Percentiles rank a stretch among this genome's conserved stretches.
These are phyloP conservation scores for Tolypocladium guangdongense DNA, from an alignment of 2,329 filamentous ascomycete species.

Conservation along the genomic window DNA sequence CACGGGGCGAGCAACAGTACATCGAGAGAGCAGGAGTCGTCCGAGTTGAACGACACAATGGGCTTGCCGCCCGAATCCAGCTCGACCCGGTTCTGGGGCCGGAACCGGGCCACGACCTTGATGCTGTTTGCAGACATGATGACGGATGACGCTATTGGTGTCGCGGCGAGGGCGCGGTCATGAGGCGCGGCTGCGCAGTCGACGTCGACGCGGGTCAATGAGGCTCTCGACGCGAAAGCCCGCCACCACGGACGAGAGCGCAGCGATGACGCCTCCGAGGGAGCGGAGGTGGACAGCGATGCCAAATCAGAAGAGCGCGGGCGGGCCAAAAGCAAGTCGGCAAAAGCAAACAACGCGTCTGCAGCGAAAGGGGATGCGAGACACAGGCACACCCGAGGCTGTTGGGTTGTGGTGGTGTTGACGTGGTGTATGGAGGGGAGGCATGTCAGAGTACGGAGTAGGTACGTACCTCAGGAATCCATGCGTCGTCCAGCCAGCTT, in stretches of 20 bases:
- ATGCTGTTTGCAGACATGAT: conserved; percentile 55
- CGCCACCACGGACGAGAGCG: not conserved
- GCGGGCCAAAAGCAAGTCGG: not conserved
- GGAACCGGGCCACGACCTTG: conserved; percentile 94
- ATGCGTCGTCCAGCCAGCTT: not conserved
- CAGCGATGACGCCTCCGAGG: not conserved
- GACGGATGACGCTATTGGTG: conserved; percentile 27
- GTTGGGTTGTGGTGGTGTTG: not conserved
- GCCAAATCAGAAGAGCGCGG: not conserved
- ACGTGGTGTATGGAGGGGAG: not conserved
- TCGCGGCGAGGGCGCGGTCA: conserved; percentile 2
- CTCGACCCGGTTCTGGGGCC: conserved; percentile 93
- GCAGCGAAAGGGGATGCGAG: not conserved
- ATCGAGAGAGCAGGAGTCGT: conserved; percentile 79
- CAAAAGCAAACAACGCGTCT: not conserved
- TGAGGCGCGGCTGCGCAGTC: conserved; percentile 4
- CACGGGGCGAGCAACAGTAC: conserved; percentile 41
- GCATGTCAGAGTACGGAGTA: too few species aligned
- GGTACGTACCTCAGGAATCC: not conserved
- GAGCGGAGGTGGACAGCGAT: not conserved
- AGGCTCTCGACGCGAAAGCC: not conserved
- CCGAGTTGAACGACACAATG: conserved; percentile 78
- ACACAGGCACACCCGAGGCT: not conserved
- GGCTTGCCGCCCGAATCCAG: conserved; percentile 81
- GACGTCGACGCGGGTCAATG: not conserved